Evolutionary conservation across 2,329 filamentous ascomycete genomes (phyloP).

Genomic region (Colletotrichum siamense): DNA sequence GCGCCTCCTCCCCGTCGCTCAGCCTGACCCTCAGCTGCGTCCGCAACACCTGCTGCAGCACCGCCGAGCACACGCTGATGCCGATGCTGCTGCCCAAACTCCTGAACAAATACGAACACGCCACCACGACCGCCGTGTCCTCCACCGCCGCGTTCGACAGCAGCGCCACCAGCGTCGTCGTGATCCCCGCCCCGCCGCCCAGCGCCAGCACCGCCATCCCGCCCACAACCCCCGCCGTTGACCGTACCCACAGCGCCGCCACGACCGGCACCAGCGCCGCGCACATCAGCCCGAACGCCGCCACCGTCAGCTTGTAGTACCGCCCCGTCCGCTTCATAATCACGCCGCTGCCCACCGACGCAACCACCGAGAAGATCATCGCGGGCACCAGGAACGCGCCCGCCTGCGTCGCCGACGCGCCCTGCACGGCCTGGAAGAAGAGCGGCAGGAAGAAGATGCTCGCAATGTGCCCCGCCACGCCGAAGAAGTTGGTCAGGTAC

Average conservation of each 20-base stretch:
- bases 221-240: slow-evolving; percentile 56
- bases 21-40: slow-evolving; percentile 59
- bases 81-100: slow-evolving; percentile 80
- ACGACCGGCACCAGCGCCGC: slow-evolving; percentile 61
- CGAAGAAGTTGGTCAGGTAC: slow-evolving; percentile 77
- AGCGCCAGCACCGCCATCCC: slow-evolving; percentile 58
- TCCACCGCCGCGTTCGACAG: slow-evolving; percentile 71
- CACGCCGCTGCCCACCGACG: slow-evolving; percentile 68
- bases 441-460: slow-evolving; percentile 77
- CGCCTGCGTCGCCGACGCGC: slow-evolving; percentile 65
- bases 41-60: slow-evolving; percentile 73
- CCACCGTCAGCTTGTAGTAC: slow-evolving; percentile 73
- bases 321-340: slow-evolving; percentile 74
- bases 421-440: slow-evolving; percentile 77
- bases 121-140: slow-evolving; percentile 78
- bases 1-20: slow-evolving; percentile 61
- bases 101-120: slow-evolving; percentile 82
- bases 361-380: slow-evolving; percentile 66
- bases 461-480: slow-evolving; percentile 61
- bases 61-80: slow-evolving; percentile 72
- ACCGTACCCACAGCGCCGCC: slow-evolving; percentile 55
- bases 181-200: slow-evolving; percentile 61
- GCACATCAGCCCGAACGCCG: slow-evolving; percentile 57
- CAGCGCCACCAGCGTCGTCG: slow-evolving; percentile 73
- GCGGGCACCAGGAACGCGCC: slow-evolving; percentile 71